A percentile compares a stretch with the other conserved stretches of the same genome.
Evolutionary conservation across 805 yeast genomes (phyloP).

Genomic region (Soucietia sequanensis): DNA sequence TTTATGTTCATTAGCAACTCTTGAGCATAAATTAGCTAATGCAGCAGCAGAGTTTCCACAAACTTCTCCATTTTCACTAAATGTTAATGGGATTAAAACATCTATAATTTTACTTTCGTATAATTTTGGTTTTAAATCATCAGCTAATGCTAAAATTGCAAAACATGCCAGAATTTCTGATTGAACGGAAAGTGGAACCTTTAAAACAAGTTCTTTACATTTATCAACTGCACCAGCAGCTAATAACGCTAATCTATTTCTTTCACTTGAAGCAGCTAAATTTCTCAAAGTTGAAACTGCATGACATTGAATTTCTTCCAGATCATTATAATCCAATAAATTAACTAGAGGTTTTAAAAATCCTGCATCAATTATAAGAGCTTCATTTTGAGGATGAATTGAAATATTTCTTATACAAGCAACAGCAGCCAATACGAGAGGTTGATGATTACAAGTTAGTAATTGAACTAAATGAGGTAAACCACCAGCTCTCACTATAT

Average conservation of each 20-base stretch:
- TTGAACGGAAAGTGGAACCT: slow-evolving; percentile 89
- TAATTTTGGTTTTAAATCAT: slow-evolving; percentile 83
- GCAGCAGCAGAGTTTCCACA: slow-evolving; percentile 99
- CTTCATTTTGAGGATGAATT: slow-evolving; percentile 94
- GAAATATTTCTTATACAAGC: slow-evolving; percentile 98
- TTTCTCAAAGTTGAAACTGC: slow-evolving; percentile 95
- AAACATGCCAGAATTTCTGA: slow-evolving; percentile 96
- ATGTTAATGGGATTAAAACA: slow-evolving; percentile 88
- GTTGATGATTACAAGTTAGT: slow-evolving; percentile 85
- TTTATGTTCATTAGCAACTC: slow-evolving; percentile 74
- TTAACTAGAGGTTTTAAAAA: slow-evolving; percentile 88
- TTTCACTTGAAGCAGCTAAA: slow-evolving; percentile 92
- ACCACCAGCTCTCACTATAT: slow-evolving; percentile 94
- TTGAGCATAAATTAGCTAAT: slow-evolving; percentile 88
- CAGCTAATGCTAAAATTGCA: slow-evolving; percentile 95
- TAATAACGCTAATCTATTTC: slow-evolving; percentile 85
- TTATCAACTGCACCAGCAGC: slow-evolving; percentile 95
- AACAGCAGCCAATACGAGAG: slow-evolving; percentile 91
- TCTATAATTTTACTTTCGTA: slow-evolving; percentile 81
- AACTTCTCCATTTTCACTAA: slow-evolving; percentile 85
- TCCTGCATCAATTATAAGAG: slow-evolving; percentile 94
- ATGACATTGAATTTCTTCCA: slow-evolving; percentile 97
- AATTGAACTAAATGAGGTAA: slow-evolving; percentile 89
- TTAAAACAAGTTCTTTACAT: slow-evolving; percentile 82
- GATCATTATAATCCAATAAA: slow-evolving; percentile 77